phyloP scores from a whole-genome alignment of 2,329 filamentous ascomycete species.

The Aspergillus sp. region DNA sequence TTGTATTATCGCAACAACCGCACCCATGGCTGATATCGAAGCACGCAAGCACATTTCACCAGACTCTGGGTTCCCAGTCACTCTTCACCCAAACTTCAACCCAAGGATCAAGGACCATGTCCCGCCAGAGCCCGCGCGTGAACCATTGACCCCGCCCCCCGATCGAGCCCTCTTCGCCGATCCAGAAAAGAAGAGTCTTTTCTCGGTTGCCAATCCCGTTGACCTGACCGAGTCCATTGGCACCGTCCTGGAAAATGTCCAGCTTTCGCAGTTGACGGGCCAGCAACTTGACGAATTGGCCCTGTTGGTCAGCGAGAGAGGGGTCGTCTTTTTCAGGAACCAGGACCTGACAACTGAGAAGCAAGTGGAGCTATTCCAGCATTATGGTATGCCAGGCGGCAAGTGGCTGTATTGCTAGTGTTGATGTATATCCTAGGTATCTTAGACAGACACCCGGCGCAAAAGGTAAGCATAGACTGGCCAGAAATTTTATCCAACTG shows the following conservation, averaged over 20 bases:
- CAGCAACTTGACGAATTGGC: slow-evolving; percentile 54
- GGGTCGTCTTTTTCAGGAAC: slow-evolving; percentile 47
- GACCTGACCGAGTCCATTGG: slow-evolving; percentile 42
- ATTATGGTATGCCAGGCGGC: slow-evolving; percentile 39
- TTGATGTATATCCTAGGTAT: background rate
- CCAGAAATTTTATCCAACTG: background rate
- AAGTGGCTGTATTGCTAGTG: no score
- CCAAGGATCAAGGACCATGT: slow-evolving; percentile 44
- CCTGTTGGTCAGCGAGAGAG: slow-evolving; percentile 48
- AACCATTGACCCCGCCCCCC: slow-evolving; percentile 25
- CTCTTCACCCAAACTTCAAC: slow-evolving; percentile 50
- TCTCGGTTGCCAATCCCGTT: slow-evolving; percentile 27
- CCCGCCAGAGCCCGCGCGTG: slow-evolving; percentile 41
- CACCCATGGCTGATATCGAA: slow-evolving; percentile 40
- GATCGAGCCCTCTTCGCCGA: slow-evolving; percentile 37
- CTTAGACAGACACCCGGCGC: background rate
- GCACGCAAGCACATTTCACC: slow-evolving; percentile 50
- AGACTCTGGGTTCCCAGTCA: slow-evolving; percentile 50
- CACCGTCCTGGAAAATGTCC: slow-evolving; percentile 39
- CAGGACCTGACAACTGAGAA: slow-evolving; percentile 43
- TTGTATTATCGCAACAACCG: no score
- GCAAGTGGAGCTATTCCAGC: slow-evolving; percentile 46
- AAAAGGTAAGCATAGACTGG: background rate
- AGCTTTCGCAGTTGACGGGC: slow-evolving; percentile 47
- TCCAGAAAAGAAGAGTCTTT: slow-evolving; percentile 42